Base-by-base conservation (phyloP, 768 basidiomycete genomes). In the Mycena albidolilacea region DNA sequence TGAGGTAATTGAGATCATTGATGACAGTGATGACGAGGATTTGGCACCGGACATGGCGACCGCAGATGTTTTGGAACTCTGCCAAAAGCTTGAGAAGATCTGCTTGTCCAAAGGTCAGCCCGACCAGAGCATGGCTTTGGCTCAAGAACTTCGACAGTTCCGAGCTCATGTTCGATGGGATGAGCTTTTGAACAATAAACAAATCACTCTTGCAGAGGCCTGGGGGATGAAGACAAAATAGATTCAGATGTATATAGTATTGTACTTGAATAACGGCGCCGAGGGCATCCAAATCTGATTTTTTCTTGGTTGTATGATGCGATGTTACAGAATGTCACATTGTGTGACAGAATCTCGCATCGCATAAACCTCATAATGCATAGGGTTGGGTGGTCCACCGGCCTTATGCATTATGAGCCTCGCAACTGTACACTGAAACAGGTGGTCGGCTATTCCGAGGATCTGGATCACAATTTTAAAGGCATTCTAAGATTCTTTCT, bases 91-190 rank as follows among this genome's bases (percentile, higher is more conserved):
- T 14, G 59, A 61, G 59, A 61, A 30, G 23, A n/a, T 38, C 6
- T 61, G 59, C 17, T n/a, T 61, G 5, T 3, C 59, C 10, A 61
- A 61, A 61, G 59, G 59, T 61, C 30, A 41, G 7, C 15, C 19
- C 9, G 37, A 30, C 11, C 35, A 61, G 37, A 61, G 59, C 59
- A 61, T 61, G 59, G 59, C 10, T n/a, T 38, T 63, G 23, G 62
- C 62, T 8, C 8, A 23, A n/a, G 12, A 44, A 7, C 46, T 63
- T 44, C 62, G 44, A 21, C 43, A 46, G 17, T 63, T 63, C 48
- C 44, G 62, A 9, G 62, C 21, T 23, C 62, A 63, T 63, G 41
- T 63, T 21, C 62, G 48, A 19, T 21, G 62, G 19, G 62, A 63
- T 11, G 41, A 63, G 30, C 46, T 63, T 21, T 17, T 63, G 62